phyloP scores from a whole-genome alignment of 2,329 filamentous ascomycete species.

The Paecilomyces sp. region DNA sequence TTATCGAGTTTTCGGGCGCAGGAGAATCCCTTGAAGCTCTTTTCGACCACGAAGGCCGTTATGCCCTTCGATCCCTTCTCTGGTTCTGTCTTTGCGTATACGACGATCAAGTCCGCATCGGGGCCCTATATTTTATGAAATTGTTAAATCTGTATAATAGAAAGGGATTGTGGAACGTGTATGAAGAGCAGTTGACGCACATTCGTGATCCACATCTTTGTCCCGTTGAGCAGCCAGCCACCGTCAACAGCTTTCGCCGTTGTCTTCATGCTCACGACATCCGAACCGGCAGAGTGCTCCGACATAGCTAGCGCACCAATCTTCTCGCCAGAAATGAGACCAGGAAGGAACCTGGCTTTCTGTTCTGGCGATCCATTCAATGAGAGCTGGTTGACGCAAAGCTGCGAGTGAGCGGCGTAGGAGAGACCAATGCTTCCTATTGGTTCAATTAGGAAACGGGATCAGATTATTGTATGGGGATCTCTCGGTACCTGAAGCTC shows the following conservation, averaged over 20 bases:
- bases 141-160: background rate
- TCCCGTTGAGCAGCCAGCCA: conserved; percentile 78
- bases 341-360: conserved; percentile 73
- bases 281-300: conserved; percentile 81
- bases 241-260: conserved; percentile 73
- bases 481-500: conserved; percentile 59
- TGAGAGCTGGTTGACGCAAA: conserved; percentile 94
- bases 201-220: conserved; percentile 99
- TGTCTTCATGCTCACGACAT: conserved; percentile 94
- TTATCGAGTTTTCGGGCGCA: conserved; percentile 92
- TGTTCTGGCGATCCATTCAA: conserved; percentile 76
- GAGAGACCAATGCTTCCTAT: conserved; percentile 58
- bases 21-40: conserved; percentile 64
- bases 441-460: background rate
- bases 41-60: conserved; percentile 85
- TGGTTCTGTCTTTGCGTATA: conserved; percentile 94
- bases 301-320: conserved; percentile 93
- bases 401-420: conserved; percentile 91
- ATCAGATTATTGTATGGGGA: background rate
- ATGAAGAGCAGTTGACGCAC: conserved; percentile 32
- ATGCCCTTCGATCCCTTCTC: conserved; percentile 79
- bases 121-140: conserved; percentile 48
- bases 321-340: conserved; percentile 69
- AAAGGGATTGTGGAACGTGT: background rate
- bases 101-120: conserved; percentile 83